Conservation (phyloP, 306 rosid species). For the Cicer arietinum region DNA sequence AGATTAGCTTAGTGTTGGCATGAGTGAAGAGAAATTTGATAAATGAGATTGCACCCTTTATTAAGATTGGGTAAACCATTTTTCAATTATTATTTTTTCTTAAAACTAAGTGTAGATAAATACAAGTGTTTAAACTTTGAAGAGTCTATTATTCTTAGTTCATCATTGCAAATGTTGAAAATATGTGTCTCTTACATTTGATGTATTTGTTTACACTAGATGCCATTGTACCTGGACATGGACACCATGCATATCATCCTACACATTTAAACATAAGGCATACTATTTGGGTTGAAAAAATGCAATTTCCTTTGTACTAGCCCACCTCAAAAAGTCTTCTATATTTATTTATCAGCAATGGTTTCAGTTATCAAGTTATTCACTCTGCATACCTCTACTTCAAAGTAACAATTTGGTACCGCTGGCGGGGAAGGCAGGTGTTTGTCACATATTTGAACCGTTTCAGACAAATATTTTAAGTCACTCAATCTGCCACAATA, state of each 20-base stretch:
- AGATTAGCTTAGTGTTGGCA: no score
- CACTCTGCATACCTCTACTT: not conserved
- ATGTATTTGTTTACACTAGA: not conserved
- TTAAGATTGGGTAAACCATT: no score
- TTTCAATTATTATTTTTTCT: no score
- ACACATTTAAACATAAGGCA: no score
- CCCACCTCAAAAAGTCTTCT: not conserved
- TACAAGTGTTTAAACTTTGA: not conserved
- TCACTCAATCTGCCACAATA: not conserved
- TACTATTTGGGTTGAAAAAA: not conserved
- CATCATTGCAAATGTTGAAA: not conserved
- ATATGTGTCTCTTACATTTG: not conserved
- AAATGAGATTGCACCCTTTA: no score
- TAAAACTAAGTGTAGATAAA: not conserved
- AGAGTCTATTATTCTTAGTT: not conserved
- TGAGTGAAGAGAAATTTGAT: no score
- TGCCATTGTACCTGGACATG: no score
- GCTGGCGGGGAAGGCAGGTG: constrained; percentile 71
- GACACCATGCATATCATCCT: no score
- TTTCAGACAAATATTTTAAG: constrained; percentile 8
- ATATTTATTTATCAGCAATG: not conserved
- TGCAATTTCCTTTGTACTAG: not conserved
- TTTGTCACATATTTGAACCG: constrained; percentile 79
- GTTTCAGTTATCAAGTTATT: not conserved
- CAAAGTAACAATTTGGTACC: constrained; percentile 60